A percentile compares a stretch with the other conserved stretches of the same genome.
These are phyloP conservation scores for Rhodotorula toruloides DNA, from an alignment of 768 basidiomycete genomes.

Conservation along the genomic window DNA sequence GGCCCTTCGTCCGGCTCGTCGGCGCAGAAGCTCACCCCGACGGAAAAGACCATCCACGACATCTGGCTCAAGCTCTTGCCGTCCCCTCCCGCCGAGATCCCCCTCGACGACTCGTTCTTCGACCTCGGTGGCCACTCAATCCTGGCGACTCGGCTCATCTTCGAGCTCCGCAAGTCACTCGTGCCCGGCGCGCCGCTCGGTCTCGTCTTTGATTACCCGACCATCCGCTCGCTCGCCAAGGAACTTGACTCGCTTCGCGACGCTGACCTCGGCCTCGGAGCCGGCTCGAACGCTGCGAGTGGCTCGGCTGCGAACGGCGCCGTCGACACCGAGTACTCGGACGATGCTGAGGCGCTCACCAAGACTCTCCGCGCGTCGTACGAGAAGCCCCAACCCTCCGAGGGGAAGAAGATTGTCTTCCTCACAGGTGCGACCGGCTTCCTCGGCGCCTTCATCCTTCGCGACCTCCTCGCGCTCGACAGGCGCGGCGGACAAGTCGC, in stretches of 20 bases:
- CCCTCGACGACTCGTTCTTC: conserved; percentile 91
- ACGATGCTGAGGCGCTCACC: conserved; percentile 66
- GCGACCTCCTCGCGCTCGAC: conserved; percentile 59
- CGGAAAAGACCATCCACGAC: conserved; percentile 71
- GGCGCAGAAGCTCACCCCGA: conserved; percentile 55
- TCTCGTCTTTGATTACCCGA: conserved; percentile 84
- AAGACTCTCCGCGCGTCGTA: conserved; percentile 61
- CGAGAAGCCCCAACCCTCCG: conserved; percentile 31
- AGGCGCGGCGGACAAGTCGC: conserved; percentile 56
- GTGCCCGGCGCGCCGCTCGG: conserved; percentile 85
- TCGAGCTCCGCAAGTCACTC: conserved; percentile 89
- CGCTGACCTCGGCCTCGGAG: conserved; percentile 70
- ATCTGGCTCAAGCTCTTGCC: conserved; percentile 79
- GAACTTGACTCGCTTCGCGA: conserved; percentile 71
- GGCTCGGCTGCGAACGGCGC: conserved; percentile 22
- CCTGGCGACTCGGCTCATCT: conserved; percentile 91
- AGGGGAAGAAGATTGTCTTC: conserved; percentile 62
- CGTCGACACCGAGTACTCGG: conserved; percentile 58
- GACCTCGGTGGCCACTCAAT: conserved; percentile 98
- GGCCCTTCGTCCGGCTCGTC: conserved; percentile 30
- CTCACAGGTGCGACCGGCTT: conserved; percentile 96
- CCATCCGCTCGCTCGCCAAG: conserved; percentile 66
- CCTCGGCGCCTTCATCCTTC: conserved; percentile 85
- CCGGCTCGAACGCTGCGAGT: conserved; percentile 40
- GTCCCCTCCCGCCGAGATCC: conserved; percentile 60